Conservation (phyloP, 768 basidiomycete species). For the Hypsizygus marmoreus region DNA sequence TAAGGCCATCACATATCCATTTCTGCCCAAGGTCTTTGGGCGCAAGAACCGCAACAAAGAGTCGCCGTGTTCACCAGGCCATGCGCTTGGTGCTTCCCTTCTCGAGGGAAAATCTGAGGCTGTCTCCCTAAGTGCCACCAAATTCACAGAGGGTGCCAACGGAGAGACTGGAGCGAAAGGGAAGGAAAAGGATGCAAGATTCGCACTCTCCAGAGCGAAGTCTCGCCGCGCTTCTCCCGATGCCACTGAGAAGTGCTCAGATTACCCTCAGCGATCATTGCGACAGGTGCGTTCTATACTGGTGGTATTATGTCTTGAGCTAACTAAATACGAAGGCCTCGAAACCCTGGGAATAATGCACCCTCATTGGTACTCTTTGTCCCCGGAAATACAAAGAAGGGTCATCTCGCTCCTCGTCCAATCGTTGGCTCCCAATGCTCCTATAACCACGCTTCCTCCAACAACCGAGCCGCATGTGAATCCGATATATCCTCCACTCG, state of each 20-base stretch:
- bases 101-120: conserved; percentile 79
- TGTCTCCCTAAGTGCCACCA: conserved; percentile 50
- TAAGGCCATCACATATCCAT: conserved; percentile 54
- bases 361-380: conserved; percentile 81
- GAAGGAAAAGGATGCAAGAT: conserved; percentile 42
- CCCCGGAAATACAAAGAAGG: conserved; percentile 62
- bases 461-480: conserved; percentile 56
- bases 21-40: conserved; percentile 77
- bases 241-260: conserved; percentile 35
- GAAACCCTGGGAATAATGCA: conserved; percentile 85
- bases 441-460: conserved; percentile 52
- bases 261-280: conserved; percentile 60
- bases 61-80: conserved; percentile 28
- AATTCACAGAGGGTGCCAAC: conserved; percentile 39
- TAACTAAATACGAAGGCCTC: conserved; percentile 50
- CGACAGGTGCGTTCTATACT: conserved; percentile 51
- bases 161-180: conserved; percentile 37
- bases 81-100: conserved; percentile 44
- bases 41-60: conserved; percentile 67
- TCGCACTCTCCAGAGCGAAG: conserved; percentile 53
- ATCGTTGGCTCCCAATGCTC: conserved; percentile 53
- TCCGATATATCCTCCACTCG: conserved; percentile 65
- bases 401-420: conserved; percentile 75
- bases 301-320: conserved; percentile 9
- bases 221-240: conserved; percentile 39